phyloP scores from a whole-genome alignment of 2,329 filamentous ascomycete species.

The Falciphora oryzae region DNA sequence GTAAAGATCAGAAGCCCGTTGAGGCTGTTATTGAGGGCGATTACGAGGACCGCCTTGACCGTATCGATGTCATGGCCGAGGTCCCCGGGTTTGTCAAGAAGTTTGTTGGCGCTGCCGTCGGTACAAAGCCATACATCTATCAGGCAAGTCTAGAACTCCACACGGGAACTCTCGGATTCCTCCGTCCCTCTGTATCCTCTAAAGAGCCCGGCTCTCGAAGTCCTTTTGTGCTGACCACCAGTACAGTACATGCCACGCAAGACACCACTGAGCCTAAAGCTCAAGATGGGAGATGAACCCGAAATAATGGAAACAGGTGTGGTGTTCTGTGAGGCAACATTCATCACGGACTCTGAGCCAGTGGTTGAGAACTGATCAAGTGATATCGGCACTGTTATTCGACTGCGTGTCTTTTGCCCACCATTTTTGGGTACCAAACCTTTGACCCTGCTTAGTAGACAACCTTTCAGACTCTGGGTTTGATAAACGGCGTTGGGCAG shows the following conservation, averaged over 20 bases:
- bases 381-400: background rate
- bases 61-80: constrained; percentile 94
- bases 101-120: constrained; percentile 80
- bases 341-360: constrained; percentile 61
- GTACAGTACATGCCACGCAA: constrained; percentile 62
- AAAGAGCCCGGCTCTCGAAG: background rate
- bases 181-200: background rate
- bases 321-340: constrained; percentile 89
- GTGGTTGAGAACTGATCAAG: background rate
- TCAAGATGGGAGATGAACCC: constrained; percentile 74
- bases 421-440: background rate
- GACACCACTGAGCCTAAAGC: constrained; percentile 64
- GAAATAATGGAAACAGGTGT: constrained; percentile 72
- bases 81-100: constrained; percentile 93
- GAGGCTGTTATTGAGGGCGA: constrained; percentile 63
- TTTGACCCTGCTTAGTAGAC: background rate
- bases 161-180: background rate
- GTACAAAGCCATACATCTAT: constrained; percentile 97
- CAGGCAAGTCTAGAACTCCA: constrained; percentile 53
- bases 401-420: background rate
- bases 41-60: constrained; percentile 67
- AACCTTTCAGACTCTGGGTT: background rate
- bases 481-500: background rate
- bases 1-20: constrained; percentile 68
- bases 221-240: constrained; percentile 2